phyloP scores from a whole-genome alignment of 2,329 filamentous ascomycete genomes.

The Mollisia scopiformis region DNA sequence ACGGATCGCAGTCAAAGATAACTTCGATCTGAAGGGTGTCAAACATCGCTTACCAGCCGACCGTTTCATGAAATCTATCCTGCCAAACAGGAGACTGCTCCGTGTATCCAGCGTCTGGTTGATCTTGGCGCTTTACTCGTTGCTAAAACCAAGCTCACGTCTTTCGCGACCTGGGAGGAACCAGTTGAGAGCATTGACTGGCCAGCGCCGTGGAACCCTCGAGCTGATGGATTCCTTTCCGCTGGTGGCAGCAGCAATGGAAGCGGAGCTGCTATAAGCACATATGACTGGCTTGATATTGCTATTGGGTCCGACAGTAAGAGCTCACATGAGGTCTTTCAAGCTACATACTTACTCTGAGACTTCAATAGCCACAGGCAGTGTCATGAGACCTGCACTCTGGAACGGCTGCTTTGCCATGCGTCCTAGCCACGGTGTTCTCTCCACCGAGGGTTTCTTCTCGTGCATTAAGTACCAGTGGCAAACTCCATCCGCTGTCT shows the following conservation, averaged over 20 bases:
- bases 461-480: too few species aligned
- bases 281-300: conserved; percentile 41
- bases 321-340: too few species aligned
- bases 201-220: conserved; percentile 39
- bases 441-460: too few species aligned
- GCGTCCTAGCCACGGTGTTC: too few species aligned
- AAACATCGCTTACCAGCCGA: conserved; percentile 50
- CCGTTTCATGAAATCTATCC: conserved; percentile 47
- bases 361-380: too few species aligned
- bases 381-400: too few species aligned
- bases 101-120: not conserved
- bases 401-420: too few species aligned
- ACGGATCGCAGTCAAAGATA: conserved; percentile 62
- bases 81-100: not conserved
- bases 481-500: too few species aligned
- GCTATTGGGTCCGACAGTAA: not conserved
- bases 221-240: conserved; percentile 48
- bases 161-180: conserved; percentile 40
- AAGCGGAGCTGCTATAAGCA: conserved; percentile 43
- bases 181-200: conserved; percentile 18
- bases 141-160: conserved; percentile 52
- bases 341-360: too few species aligned
- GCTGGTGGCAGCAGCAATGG: conserved; percentile 49
- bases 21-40: conserved; percentile 58
- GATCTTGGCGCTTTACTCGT: conserved; percentile 39